Conservation (phyloP, 129 eudicot species). For the Chrysanthemum makinoi region DNA sequence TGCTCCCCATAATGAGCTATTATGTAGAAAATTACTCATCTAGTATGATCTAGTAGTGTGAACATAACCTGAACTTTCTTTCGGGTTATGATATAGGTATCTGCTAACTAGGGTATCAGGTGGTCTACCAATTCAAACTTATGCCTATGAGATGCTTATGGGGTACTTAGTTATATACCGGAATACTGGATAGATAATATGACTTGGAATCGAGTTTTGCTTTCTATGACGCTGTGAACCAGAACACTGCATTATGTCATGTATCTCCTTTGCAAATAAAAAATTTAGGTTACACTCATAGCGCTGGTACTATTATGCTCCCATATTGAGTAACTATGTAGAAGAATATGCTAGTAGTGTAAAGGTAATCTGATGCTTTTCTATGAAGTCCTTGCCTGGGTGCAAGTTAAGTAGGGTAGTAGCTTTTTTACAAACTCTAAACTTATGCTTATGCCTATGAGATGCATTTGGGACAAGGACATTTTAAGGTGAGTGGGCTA, state of each 20-base stretch:
- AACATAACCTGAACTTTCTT: too few relatives aligned
- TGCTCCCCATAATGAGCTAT: too few relatives aligned
- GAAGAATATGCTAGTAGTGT: neutral
- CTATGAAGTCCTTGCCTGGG: too few relatives aligned
- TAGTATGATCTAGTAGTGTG: too few relatives aligned
- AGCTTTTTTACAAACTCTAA: conserved; percentile 6
- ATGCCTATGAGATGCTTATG: too few relatives aligned
- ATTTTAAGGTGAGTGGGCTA: conserved; percentile 10
- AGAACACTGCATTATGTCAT: conserved; percentile 13
- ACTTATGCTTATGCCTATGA: conserved; percentile 2
- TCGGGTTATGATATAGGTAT: too few relatives aligned
- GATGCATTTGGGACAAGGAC: conserved; percentile 13
- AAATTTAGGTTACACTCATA: neutral
- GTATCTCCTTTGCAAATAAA: neutral
- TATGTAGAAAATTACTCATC: too few relatives aligned
- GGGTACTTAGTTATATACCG: too few relatives aligned
- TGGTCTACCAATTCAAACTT: too few relatives aligned
- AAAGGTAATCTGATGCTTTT: conserved; percentile 8
- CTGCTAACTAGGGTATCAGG: too few relatives aligned
- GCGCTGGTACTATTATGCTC: neutral
- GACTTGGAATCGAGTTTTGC: neutral
- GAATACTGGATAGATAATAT: neutral
- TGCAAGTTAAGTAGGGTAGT: conserved; percentile 1
- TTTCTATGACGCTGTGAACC: neutral
- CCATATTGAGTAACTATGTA: conserved; percentile 4